Percentiles rank a stretch among this genome's conserved stretches.
phyloP scores from a whole-genome alignment of 2,329 filamentous ascomycete species.

The Pestalotiopsis sp. region DNA sequence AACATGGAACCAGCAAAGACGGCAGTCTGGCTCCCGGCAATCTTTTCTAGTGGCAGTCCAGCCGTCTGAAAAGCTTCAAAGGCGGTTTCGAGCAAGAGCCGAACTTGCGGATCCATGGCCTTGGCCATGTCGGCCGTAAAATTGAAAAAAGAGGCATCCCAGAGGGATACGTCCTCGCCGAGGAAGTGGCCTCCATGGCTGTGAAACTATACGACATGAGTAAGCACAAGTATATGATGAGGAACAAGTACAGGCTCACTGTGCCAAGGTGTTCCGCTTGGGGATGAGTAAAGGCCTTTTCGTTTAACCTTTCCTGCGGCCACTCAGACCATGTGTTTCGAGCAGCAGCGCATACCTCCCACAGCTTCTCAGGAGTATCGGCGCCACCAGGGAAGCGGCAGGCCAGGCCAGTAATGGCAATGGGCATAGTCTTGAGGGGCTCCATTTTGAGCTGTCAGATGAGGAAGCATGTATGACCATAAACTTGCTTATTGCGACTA shows the following conservation, averaged over 20 bases:
- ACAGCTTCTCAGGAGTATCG: slow-evolving; percentile 9
- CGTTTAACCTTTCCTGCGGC: slow-evolving; percentile 1
- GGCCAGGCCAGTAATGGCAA: slow-evolving; percentile 12
- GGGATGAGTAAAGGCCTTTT: slow-evolving; percentile 2
- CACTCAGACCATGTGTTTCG: slow-evolving; percentile 4
- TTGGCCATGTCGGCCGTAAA: slow-evolving; percentile 11
- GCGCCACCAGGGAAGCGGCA: slow-evolving; percentile 12
- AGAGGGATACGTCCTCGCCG: slow-evolving; percentile 1
- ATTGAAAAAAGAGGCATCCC: slow-evolving; percentile 12
- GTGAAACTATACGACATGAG: not conserved
- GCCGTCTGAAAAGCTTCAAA: slow-evolving; percentile 8
- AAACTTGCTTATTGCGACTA: not conserved
- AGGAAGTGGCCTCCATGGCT: slow-evolving; percentile 5
- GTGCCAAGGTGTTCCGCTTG: slow-evolving; percentile 5
- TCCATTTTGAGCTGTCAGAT: slow-evolving; percentile 2
- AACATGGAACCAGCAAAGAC: slow-evolving; percentile 8
- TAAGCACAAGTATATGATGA: not conserved
- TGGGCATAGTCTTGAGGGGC: slow-evolving; percentile 5
- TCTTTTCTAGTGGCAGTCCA: slow-evolving; percentile 5
- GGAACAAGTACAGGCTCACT: not conserved
- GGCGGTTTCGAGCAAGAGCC: slow-evolving; percentile 5
- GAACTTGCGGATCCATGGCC: slow-evolving; percentile 10
- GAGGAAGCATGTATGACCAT: not conserved
- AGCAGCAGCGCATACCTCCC: slow-evolving; percentile 9
- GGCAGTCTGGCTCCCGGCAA: slow-evolving; percentile 7